Percentiles rank a stretch among this genome's conserved stretches.
These are phyloP conservation scores for Stachybotrys echinatus DNA, from an alignment of 2,329 filamentous ascomycete species.

Conservation along the genomic window DNA sequence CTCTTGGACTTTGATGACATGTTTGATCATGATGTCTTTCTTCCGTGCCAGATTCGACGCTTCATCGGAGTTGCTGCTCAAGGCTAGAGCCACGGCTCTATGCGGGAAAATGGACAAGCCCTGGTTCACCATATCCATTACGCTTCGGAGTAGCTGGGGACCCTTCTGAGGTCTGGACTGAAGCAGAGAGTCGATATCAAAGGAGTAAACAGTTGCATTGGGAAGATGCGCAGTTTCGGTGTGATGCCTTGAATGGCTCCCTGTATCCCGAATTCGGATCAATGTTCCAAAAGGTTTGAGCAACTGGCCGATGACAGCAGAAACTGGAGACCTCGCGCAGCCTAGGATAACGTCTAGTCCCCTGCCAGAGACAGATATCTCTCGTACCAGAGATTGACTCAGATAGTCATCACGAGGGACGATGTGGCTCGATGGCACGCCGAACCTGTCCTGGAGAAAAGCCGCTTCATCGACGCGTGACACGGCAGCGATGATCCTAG, in stretches of 20 bases:
- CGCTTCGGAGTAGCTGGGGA: neutral
- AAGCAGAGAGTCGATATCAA: slow-evolving; percentile 3
- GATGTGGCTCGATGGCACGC: slow-evolving; percentile 2
- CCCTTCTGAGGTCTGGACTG: slow-evolving; percentile 1
- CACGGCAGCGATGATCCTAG: slow-evolving; percentile 8
- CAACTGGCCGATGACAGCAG: neutral
- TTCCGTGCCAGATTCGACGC: neutral
- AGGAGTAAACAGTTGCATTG: slow-evolving; percentile 2
- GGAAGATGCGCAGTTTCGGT: neutral
- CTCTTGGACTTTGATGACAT: neutral
- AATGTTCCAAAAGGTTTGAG: slow-evolving; percentile 5
- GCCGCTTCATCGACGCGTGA: neutral
- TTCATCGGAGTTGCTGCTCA: neutral
- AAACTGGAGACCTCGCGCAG: slow-evolving; percentile 1
- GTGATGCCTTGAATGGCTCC: neutral
- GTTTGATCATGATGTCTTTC: neutral
- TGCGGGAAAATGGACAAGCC: neutral
- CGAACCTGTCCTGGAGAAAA: slow-evolving; percentile 1
- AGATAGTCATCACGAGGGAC: slow-evolving; percentile 2
- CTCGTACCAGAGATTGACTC: slow-evolving; percentile 1
- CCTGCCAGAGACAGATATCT: neutral
- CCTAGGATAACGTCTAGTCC: slow-evolving; percentile 5
- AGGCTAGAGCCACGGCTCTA: neutral
- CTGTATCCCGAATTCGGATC: neutral
- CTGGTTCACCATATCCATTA: neutral